Conservation (phyloP, 345 rosid species). For the Eucalyptus camaldulensis region DNA sequence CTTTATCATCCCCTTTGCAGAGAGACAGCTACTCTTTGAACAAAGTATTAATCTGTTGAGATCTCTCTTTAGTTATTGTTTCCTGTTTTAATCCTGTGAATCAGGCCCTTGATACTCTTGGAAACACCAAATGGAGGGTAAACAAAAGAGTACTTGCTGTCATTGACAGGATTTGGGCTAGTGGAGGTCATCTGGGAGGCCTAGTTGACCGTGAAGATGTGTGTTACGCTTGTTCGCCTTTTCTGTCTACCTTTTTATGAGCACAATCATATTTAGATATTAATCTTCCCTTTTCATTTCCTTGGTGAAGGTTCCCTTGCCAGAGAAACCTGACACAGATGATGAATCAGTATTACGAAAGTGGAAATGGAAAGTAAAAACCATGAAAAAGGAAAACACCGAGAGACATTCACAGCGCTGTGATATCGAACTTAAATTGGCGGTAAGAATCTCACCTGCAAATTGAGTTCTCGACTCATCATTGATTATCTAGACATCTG, state of each 20-base stretch:
- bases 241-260: background rate
- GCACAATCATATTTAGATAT: background rate
- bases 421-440: constrained; percentile 84
- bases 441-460: constrained; percentile 43
- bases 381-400: constrained; percentile 48
- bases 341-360: constrained; percentile 49
- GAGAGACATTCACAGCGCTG: constrained; percentile 98
- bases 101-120: constrained; percentile 94
- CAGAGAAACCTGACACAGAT: constrained; percentile 66
- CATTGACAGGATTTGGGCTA: constrained; percentile 90
- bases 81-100: background rate
- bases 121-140: constrained; percentile 91
- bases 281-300: background rate
- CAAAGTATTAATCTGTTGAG: background rate
- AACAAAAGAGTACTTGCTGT: constrained; percentile 74
- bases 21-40: background rate
- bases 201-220: constrained; percentile 92
- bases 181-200: constrained; percentile 71
- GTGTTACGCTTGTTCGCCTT: constrained; percentile 3
- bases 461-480: background rate
- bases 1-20: background rate
- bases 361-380: constrained; percentile 85
- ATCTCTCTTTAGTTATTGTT: background rate
- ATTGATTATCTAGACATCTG: background rate
- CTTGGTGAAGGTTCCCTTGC: constrained; percentile 40